These are phyloP conservation scores for Anisogramma anomala DNA, from an alignment of 2,329 filamentous ascomycete species.

Conservation along the genomic window DNA sequence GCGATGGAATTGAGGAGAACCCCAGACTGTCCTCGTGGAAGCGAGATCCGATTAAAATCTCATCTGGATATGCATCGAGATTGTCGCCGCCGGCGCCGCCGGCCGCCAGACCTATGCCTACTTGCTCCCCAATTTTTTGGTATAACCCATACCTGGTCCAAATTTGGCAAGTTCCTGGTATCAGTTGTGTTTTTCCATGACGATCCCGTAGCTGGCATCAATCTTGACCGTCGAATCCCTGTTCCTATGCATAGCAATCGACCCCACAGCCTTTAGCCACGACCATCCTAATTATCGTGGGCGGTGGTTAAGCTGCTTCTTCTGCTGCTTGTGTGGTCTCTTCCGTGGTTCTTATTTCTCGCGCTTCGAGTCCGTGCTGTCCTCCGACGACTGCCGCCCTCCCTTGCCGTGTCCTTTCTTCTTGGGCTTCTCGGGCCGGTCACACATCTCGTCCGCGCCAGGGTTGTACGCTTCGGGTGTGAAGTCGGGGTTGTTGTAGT, in stretches of 20 bases:
- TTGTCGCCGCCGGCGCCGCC: too few relatives aligned
- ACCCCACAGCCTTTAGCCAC: too few relatives aligned
- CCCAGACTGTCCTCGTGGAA: too few relatives aligned
- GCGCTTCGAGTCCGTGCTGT: neutral
- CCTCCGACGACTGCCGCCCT: conserved; percentile 4
- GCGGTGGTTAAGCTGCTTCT: neutral
- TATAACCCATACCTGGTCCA: too few relatives aligned
- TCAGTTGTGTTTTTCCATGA: conserved; percentile 1
- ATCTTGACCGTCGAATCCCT: neutral
- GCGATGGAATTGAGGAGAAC: too few relatives aligned
- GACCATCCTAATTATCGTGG: neutral
- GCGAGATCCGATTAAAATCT: too few relatives aligned
- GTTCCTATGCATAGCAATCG: neutral
- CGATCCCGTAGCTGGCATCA: too few relatives aligned
- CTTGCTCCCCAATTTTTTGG: too few relatives aligned
- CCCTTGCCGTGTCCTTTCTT: conserved; percentile 11
- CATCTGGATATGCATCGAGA: too few relatives aligned
- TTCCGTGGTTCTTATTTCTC: conserved; percentile 6
- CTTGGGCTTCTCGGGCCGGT: conserved; percentile 14
- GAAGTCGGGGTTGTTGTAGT: conserved; percentile 54
- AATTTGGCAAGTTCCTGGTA: neutral
- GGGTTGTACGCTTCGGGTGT: conserved; percentile 43
- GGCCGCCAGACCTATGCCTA: too few relatives aligned
- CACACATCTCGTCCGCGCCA: conserved; percentile 21
- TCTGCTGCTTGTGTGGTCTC: neutral